A percentile compares a stretch with the other conserved stretches of the same genome.
Conservation (phyloP, 2,329 filamentous ascomycete genomes). For the Tolypocladium sp. region DNA sequence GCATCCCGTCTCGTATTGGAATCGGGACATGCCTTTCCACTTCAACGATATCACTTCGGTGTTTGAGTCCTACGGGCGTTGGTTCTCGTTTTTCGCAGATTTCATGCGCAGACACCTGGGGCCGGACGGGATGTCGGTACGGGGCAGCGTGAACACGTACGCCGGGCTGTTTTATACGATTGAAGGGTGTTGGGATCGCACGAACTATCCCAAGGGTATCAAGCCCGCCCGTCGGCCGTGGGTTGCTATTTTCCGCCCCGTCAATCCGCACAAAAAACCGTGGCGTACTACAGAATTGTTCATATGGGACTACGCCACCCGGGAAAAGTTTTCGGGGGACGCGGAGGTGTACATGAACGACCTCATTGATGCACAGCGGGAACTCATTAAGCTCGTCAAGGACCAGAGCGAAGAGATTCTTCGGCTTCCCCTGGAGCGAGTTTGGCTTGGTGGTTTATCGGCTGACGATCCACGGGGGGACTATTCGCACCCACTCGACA, state of each 20-base stretch:
- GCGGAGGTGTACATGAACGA: conserved; percentile 17
- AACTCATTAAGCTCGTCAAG: conserved; percentile 29
- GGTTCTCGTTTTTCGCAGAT: conserved; percentile 11
- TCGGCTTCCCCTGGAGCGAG: conserved; percentile 23
- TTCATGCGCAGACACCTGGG: neutral
- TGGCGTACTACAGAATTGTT: conserved; percentile 35
- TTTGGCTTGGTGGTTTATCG: conserved; percentile 36
- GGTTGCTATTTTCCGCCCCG: conserved; percentile 38
- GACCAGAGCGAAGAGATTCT: conserved; percentile 14
- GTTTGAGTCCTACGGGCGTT: conserved; percentile 13
- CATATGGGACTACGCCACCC: conserved; percentile 40
- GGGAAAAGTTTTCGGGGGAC: conserved; percentile 11
- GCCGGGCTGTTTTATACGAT: conserved; percentile 41
- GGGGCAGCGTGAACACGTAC: conserved; percentile 9
- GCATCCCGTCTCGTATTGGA: conserved; percentile 31
- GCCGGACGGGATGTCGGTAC: neutral
- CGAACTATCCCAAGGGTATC: conserved; percentile 6
- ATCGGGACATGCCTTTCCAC: conserved; percentile 13
- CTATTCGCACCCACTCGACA: conserved; percentile 27
- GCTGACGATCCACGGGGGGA: conserved; percentile 7
- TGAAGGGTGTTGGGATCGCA: neutral
- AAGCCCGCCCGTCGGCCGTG: conserved; percentile 34
- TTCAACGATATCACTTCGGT: conserved; percentile 9
- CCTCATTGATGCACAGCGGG: conserved; percentile 35
- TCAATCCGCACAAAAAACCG: conserved; percentile 22